phyloP scores from a whole-genome alignment of 768 basidiomycete species.

The Hydnomerulius pinastri region DNA sequence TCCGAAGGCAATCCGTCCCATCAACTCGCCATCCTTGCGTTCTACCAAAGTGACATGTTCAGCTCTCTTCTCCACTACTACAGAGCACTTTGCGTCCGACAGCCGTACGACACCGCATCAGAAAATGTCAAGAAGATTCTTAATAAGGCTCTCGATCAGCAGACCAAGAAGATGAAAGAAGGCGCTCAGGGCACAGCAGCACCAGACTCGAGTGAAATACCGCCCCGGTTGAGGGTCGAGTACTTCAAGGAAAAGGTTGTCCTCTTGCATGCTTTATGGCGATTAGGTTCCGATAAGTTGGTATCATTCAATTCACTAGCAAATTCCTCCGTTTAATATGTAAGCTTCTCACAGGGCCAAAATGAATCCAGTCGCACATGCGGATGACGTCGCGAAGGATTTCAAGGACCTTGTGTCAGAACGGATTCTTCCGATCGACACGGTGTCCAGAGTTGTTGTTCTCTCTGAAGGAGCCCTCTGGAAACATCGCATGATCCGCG shows the following conservation, averaged over 20 bases:
- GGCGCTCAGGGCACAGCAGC: constrained; percentile 31
- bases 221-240: constrained; percentile 58
- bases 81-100: constrained; percentile 83
- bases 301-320: constrained; percentile 23
- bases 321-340: constrained; percentile 3
- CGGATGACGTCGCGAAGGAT: constrained; percentile 49
- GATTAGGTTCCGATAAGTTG: constrained; percentile 55
- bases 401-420: constrained; percentile 65
- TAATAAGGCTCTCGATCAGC: constrained; percentile 62
- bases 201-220: constrained; percentile 34
- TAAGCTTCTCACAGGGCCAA: constrained; percentile 23
- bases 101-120: constrained; percentile 84
- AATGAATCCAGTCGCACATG: constrained; percentile 51
- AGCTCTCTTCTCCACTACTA: constrained; percentile 84
- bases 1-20: constrained; percentile 94
- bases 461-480: constrained; percentile 82
- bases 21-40: constrained; percentile 90
- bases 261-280: constrained; percentile 77
- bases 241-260: constrained; percentile 74
- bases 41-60: constrained; percentile 84
- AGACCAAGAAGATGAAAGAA: constrained; percentile 47
- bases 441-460: constrained; percentile 72
- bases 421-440: constrained; percentile 72
- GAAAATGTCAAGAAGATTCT: constrained; percentile 83
- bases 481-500: constrained; percentile 77